These are phyloP conservation scores for Fusarium sp. DNA, from an alignment of 2,329 filamentous ascomycete species.

Conservation along the genomic window DNA sequence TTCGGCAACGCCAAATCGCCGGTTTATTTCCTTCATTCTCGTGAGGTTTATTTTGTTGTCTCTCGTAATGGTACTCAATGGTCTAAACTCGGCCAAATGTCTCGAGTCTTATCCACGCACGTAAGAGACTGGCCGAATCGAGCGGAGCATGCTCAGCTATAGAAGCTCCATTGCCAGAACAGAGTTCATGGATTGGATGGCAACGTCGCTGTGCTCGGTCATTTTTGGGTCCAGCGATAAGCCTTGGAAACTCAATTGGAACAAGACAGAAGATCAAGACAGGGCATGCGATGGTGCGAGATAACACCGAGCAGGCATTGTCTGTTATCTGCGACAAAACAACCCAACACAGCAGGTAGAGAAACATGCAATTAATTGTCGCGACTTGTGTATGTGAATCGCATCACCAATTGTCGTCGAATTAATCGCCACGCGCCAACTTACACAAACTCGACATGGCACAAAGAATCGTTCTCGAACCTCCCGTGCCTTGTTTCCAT, in stretches of 20 bases:
- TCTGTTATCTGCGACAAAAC: background rate
- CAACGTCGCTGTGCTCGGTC: constrained; percentile 9
- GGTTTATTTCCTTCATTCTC: background rate
- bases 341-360: background rate
- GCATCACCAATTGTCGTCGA: background rate
- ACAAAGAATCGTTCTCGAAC: background rate
- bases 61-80: constrained; percentile 10
- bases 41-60: background rate
- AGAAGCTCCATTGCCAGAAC: constrained; percentile 5
- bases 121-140: constrained; percentile 16
- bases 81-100: constrained; percentile 29
- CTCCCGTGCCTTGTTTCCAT: background rate
- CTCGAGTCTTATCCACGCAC: constrained; percentile 18
- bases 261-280: constrained; percentile 2
- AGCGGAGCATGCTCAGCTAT: constrained; percentile 14
- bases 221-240: constrained; percentile 20
- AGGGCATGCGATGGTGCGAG: constrained; percentile 13
- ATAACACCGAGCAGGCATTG: constrained; percentile 19
- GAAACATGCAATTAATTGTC: background rate
- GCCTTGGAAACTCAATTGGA: constrained; percentile 25
- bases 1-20: background rate
- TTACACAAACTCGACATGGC: background rate
- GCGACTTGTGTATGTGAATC: background rate
- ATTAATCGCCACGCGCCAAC: background rate
- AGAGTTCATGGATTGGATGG: constrained; percentile 8